phyloP scores from a whole-genome alignment of 192 early-diverging fungal species.

The Diversispora eburnea region DNA sequence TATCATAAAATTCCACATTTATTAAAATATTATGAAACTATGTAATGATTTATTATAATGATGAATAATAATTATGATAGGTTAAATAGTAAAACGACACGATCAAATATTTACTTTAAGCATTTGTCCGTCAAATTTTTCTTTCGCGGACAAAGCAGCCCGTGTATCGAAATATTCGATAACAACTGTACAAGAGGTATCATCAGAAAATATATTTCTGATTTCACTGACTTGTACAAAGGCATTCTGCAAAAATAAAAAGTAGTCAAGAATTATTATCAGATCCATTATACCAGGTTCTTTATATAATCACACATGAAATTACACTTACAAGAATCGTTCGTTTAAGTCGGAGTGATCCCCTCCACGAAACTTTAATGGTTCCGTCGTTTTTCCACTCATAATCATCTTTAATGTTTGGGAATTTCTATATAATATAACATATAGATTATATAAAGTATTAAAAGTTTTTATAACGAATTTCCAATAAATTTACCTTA shows the following conservation, averaged over 20 bases:
- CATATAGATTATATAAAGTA: slow-evolving; percentile 26
- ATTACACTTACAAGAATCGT: neutral
- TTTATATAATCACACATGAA: neutral
- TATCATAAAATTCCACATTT: too few species aligned
- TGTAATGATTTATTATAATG: too few species aligned
- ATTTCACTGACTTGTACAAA: neutral
- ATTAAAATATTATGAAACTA: too few species aligned
- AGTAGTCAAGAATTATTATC: neutral
- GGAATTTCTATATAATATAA: slow-evolving; percentile 24
- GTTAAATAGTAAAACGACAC: neutral
- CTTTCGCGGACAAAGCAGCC: neutral
- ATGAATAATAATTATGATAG: neutral
- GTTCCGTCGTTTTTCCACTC: neutral
- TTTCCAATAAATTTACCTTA: neutral
- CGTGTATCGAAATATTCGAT: neutral
- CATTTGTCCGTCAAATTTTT: neutral
- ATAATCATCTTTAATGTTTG: neutral
- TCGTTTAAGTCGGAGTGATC: neutral
- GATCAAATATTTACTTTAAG: neutral
- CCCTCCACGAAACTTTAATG: neutral
- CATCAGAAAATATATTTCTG: neutral
- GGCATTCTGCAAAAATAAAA: neutral
- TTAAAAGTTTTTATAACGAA: slow-evolving; percentile 15
- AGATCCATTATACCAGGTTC: neutral
- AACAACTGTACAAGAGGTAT: neutral